Conservation (phyloP, 2,329 filamentous ascomycete genomes). For the Exutisphaerella laricina region DNA sequence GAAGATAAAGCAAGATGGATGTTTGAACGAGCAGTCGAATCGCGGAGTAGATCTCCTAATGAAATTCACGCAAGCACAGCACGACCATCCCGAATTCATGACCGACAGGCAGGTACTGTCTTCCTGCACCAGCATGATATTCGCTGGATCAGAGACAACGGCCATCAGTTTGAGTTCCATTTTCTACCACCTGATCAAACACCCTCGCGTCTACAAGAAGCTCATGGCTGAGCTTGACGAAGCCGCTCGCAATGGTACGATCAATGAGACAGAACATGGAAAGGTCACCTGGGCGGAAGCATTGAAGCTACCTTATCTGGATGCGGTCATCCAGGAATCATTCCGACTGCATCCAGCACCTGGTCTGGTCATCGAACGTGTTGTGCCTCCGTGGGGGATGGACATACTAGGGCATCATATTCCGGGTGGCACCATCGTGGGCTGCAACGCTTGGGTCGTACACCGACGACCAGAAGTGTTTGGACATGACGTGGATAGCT, state of each 20-base stretch:
- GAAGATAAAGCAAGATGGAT: constrained; percentile 42
- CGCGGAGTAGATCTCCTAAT: constrained; percentile 56
- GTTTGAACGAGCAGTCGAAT: constrained; percentile 29
- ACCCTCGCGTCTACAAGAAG: constrained; percentile 50
- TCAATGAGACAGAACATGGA: constrained; percentile 43
- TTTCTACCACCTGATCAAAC: constrained; percentile 68
- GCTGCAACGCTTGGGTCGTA: constrained; percentile 69
- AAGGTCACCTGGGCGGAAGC: constrained; percentile 65
- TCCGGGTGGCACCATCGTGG: constrained; percentile 66
- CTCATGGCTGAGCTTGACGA: constrained; percentile 59
- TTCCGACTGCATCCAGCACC: constrained; percentile 71
- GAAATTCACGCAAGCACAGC: constrained; percentile 65
- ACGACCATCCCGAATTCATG: constrained; percentile 66
- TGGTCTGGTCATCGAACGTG: constrained; percentile 65
- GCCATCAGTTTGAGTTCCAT: constrained; percentile 66
- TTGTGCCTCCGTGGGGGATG: constrained; percentile 60
- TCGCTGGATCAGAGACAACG: constrained; percentile 68
- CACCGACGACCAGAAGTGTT: constrained; percentile 64
- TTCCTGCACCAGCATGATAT: constrained; percentile 64
- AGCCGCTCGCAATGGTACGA: constrained; percentile 48
- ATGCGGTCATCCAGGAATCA: constrained; percentile 71
- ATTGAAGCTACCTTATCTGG: constrained; percentile 67
- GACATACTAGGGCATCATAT: constrained; percentile 59
- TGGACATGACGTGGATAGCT: constrained; percentile 60
- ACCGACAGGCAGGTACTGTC: constrained; percentile 63